Base-by-base conservation (phyloP, 345 rosid species). In the Nasturtium officinale region DNA sequence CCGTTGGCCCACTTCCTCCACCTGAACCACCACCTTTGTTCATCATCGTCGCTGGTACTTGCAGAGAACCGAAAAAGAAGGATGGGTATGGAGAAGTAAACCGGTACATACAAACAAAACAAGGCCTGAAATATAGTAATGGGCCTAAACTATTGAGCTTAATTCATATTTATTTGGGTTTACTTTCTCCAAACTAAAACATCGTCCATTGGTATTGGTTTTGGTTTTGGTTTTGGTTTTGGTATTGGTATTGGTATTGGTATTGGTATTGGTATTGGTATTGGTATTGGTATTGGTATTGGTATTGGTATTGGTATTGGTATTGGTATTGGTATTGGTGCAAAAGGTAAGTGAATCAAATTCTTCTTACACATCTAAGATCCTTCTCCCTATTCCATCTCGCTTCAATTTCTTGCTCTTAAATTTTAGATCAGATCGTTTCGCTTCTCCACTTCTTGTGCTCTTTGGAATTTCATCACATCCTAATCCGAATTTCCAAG, bases 1-100 rank as follows among this genome's bases (percentile, higher is more conserved):
- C 90, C 0, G 96, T 88, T 0, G 97, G 96, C 10, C 96, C 95
- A 32, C 78, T 77, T 51, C 83, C 92, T n/a, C 57, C 81, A 53
- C 28, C 28, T 26, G 28, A 26, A 26, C 28, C 28, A 2, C 81
- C 87, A 53, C 85, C 87, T 81, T 86, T 92, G 69, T 90, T 92
- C 98, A 92, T 87, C 80, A 65, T 61, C 58, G 3, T 58, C 40
- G 15, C 18, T 21, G 11, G 40, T 40, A 20, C 21, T 30, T 29
- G 32, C 3, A 11, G 56, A 20, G 20, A 43, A 16, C 9, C 53
- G 37, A 43, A 43, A 3, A 43, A 43, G 42, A 2, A 6, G 7
- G 35, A 0, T 13, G 45, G 5, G 5, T 40, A 40, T 40, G 7
- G 46, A 13, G 17, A 42, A 42, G 0, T 15, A 15, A 15, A 43